These are phyloP conservation scores for Monilinia laxa DNA, from an alignment of 2,329 filamentous ascomycete genomes.

Conservation along the genomic window DNA sequence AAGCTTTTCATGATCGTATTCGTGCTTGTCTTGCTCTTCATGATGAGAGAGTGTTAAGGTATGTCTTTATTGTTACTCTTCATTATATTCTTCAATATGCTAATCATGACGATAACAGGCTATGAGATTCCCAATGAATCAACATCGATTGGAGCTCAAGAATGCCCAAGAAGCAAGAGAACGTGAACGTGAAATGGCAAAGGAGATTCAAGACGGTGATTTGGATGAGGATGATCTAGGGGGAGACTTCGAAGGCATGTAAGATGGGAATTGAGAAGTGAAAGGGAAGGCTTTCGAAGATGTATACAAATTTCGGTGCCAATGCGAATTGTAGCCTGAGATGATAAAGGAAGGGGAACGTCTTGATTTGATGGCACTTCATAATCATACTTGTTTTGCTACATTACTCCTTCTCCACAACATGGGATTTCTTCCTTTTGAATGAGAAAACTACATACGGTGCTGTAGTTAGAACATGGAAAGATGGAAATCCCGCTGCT, in stretches of 20 bases:
- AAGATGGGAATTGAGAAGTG: conserved; percentile 42
- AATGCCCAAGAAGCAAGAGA: conserved; percentile 98
- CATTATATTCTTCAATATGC: background rate
- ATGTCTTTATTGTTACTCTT: conserved; percentile 38
- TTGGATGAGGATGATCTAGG: conserved; percentile 95
- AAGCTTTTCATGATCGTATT: conserved; percentile 97
- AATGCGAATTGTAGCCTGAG: conserved; percentile 11
- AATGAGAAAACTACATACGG: background rate
- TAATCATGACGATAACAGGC: conserved; percentile 54
- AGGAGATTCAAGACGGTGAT: conserved; percentile 98
- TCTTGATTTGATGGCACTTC: conserved; percentile 37
- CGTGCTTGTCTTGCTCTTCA: conserved; percentile 86
- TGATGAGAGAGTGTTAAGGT: conserved; percentile 99
- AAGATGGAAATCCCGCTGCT: conserved; percentile 4
- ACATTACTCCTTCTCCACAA: conserved; percentile 21
- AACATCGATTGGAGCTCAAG: conserved; percentile 94
- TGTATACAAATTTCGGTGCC: conserved; percentile 18
- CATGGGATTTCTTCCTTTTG: background rate
- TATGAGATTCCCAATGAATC: conserved; percentile 99
- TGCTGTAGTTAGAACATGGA: background rate
- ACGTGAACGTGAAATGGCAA: conserved; percentile 92
- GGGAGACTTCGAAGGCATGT: conserved; percentile 95
- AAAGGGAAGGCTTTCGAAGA: conserved; percentile 9
- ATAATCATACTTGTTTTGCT: conserved; percentile 37
- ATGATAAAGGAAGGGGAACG: conserved; percentile 3